Conservation (phyloP, 2,329 filamentous ascomycete species). For the Pyricularia grisea region DNA sequence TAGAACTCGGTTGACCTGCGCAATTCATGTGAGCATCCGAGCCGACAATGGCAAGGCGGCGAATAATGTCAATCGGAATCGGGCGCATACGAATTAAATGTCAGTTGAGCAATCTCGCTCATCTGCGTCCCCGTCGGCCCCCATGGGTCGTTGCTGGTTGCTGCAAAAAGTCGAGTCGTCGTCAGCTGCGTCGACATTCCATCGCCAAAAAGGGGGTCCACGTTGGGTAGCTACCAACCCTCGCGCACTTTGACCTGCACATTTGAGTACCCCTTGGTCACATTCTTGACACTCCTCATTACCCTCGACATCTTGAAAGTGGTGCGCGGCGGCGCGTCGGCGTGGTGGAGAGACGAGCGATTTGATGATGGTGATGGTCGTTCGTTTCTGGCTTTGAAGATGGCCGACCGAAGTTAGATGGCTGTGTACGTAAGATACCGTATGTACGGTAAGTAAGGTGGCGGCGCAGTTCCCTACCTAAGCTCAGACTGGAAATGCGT, state of each 20-base stretch:
- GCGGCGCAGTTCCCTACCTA: not conserved
- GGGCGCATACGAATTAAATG: slow-evolving; percentile 81
- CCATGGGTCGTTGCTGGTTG: slow-evolving; percentile 98
- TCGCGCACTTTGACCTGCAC: slow-evolving; percentile 98
- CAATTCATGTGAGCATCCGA: slow-evolving; percentile 6
- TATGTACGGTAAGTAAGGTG: not conserved
- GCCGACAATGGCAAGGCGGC: not conserved
- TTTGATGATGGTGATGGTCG: not conserved
- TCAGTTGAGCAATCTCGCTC: slow-evolving; percentile 96
- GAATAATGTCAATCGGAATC: not conserved
- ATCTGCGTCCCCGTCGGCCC: slow-evolving; percentile 96
- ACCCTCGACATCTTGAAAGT: slow-evolving; percentile 76
- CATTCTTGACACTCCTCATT: slow-evolving; percentile 96
- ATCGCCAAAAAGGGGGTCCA: not conserved
- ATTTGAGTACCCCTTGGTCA: slow-evolving; percentile 95
- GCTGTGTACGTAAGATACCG: not conserved
- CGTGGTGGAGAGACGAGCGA: not conserved
- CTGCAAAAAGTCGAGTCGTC: slow-evolving; percentile 35
- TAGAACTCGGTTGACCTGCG: slow-evolving; percentile 89
- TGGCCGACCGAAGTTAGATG: not conserved
- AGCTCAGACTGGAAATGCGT: not conserved
- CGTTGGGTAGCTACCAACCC: slow-evolving; percentile 48
- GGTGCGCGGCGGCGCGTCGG: slow-evolving; percentile 14
- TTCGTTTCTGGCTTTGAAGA: not conserved
- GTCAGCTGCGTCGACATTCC: slow-evolving; percentile 17